Evolutionary conservation across 1,284 basidiomycete species (phyloP).

Genomic region (Mycosarcoma maydis): DNA sequence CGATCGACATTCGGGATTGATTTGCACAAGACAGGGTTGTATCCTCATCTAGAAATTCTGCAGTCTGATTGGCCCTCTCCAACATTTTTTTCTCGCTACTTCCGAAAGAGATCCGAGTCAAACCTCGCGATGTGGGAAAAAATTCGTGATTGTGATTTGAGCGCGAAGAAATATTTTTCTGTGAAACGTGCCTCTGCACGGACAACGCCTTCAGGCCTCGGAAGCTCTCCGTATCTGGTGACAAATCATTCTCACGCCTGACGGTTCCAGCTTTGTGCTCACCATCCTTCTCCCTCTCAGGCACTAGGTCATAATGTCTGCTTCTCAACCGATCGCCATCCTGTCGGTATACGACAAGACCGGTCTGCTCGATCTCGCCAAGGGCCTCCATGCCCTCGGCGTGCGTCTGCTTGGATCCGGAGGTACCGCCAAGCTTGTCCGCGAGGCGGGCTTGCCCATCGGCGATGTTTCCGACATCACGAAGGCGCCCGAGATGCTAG

Average conservation of each 20-base stretch:
- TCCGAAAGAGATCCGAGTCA: constrained; percentile 9
- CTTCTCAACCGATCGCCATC: constrained; percentile 72
- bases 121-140: background rate
- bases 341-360: constrained; percentile 98
- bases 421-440: constrained; percentile 96
- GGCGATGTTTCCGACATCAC: constrained; percentile 98
- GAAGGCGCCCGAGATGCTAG: constrained; percentile 99
- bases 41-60: background rate
- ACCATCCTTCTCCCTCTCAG: constrained; percentile 7
- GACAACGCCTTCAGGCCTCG: constrained; percentile 8
- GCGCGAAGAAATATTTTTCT: no score
- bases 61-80: constrained; percentile 17
- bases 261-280: background rate
- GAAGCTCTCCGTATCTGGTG: constrained; percentile 1
- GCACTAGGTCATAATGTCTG: constrained; percentile 27
- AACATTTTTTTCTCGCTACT: constrained; percentile 7
- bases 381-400: constrained; percentile 80
- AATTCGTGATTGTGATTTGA: no score
- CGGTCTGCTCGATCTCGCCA: constrained; percentile 86
- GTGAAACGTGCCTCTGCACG: constrained; percentile 1
- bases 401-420: constrained; percentile 92
- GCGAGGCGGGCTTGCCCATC: constrained; percentile 90
- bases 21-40: background rate
- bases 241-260: constrained; percentile 8
- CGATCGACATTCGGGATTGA: no score